Conservation (phyloP, 73 alveolate species). For the Symbiodinium natans region DNA sequence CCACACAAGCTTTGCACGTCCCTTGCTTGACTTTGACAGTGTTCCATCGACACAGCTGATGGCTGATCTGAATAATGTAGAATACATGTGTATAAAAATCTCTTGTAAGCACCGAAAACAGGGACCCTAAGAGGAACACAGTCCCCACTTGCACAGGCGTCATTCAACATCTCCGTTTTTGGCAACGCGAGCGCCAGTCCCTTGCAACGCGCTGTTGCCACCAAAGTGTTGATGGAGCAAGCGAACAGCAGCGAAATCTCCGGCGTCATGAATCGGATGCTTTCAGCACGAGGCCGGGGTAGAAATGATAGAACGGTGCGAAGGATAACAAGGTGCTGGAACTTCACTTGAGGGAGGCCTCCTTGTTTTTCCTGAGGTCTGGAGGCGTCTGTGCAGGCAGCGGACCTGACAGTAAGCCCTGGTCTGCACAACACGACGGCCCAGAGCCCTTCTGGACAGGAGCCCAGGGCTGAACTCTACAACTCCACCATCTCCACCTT, state of each 20-base stretch:
- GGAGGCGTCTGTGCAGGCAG: not conserved
- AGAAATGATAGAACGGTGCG: too few species aligned
- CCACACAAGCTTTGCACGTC: not conserved
- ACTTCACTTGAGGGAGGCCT: too few species aligned
- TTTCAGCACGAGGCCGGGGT: not conserved
- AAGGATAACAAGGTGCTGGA: too few species aligned
- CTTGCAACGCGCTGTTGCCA: conserved; percentile 8
- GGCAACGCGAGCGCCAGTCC: not conserved
- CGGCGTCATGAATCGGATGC: conserved; percentile 17
- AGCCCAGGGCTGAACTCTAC: too few species aligned
- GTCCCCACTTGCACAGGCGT: not conserved
- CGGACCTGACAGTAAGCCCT: not conserved
- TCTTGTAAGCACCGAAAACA: too few species aligned
- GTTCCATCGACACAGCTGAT: not conserved
- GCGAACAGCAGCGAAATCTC: not conserved
- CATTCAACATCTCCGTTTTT: conserved; percentile 16
- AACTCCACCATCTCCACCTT: too few species aligned
- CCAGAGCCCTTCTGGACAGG: too few species aligned
- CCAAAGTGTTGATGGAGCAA: conserved; percentile 19
- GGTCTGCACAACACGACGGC: not conserved
- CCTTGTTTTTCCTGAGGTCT: not conserved
- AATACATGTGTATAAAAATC: not conserved
- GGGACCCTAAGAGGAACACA: not conserved
- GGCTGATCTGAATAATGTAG: not conserved
- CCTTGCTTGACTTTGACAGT: not conserved